Percentiles rank a stretch among this genome's conserved stretches.
phyloP scores from a whole-genome alignment of 257 asterid genomes.

The Ajuga chamaepitys region DNA sequence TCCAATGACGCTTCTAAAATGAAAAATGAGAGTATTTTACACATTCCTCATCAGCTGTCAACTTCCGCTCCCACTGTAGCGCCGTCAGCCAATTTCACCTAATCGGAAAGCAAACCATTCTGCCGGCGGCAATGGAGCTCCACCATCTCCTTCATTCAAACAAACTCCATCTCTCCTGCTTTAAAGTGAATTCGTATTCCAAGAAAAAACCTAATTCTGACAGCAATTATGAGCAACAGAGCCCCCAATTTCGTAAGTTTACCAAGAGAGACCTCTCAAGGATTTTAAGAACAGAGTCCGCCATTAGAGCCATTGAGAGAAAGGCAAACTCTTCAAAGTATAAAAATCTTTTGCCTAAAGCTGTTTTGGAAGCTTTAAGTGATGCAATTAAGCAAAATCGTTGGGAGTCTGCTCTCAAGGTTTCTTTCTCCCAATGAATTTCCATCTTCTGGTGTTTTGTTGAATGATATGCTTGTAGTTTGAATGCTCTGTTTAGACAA shows the following conservation, averaged over 20 bases:
- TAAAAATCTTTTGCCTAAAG: slow-evolving; percentile 72
- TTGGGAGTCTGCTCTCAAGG: slow-evolving; percentile 95
- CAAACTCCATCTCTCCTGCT: slow-evolving; percentile 17
- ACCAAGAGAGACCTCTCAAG: slow-evolving; percentile 61
- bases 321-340: slow-evolving; percentile 72
- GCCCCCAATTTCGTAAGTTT: slow-evolving; percentile 33
- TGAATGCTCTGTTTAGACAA: no score
- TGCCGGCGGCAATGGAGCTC: slow-evolving; percentile 49
- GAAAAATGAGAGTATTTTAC: no score
- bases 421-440: slow-evolving; percentile 15
- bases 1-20: no score
- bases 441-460: not conserved
- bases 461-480: not conserved
- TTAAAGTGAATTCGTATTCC: slow-evolving; percentile 25
- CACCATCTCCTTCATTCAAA: slow-evolving; percentile 23
- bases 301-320: slow-evolving; percentile 52
- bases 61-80: not conserved
- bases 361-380: slow-evolving; percentile 70
- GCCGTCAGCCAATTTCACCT: not conserved
- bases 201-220: slow-evolving; percentile 25
- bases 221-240: slow-evolving; percentile 20
- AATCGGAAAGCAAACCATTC: not conserved
- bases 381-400: slow-evolving; percentile 55
- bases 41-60: not conserved
- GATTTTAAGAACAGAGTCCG: slow-evolving; percentile 68